phyloP scores from a whole-genome alignment of 352 stramenopile species.

The Peronospora farinosa region DNA sequence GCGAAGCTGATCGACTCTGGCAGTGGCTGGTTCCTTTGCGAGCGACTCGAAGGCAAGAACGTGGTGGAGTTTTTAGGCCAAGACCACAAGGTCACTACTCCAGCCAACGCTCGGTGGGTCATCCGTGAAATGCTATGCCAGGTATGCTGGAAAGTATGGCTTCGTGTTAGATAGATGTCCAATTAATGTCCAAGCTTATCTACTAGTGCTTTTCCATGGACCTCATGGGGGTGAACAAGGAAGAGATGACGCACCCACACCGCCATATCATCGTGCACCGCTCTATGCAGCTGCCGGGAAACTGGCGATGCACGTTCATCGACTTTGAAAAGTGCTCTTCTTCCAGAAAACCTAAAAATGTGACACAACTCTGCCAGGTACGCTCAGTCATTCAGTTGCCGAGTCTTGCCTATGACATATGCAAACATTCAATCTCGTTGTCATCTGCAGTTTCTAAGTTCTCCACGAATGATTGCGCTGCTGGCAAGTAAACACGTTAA shows the following conservation, averaged over 20 bases:
- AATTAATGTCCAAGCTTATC: neutral
- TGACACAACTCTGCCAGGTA: conserved; percentile 74
- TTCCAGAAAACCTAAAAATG: conserved; percentile 68
- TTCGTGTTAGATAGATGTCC: neutral
- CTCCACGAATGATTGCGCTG: conserved; percentile 49
- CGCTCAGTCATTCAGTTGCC: neutral
- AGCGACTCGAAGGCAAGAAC: conserved; percentile 49
- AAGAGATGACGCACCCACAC: conserved; percentile 76
- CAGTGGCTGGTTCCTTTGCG: conserved; percentile 52
- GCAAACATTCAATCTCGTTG: neutral
- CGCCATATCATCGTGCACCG: conserved; percentile 57
- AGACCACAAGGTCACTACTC: conserved; percentile 20
- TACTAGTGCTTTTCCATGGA: conserved; percentile 69
- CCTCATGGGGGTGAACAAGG: conserved; percentile 70
- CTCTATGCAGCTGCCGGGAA: conserved; percentile 7
- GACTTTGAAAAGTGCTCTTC: conserved; percentile 74
- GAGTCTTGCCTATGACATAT: too few species aligned
- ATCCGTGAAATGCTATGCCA: conserved; percentile 62
- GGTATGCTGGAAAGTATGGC: conserved; percentile 19
- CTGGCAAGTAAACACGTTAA: conserved; percentile 38
- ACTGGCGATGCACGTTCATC: conserved; percentile 57
- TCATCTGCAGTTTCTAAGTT: conserved; percentile 50
- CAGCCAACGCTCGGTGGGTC: conserved; percentile 39
- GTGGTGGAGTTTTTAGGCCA: conserved; percentile 52
- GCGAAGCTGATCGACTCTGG: conserved; percentile 37